A percentile compares a stretch with the other conserved stretches of the same genome.
Conservation (phyloP, 2,329 filamentous ascomycete genomes). For the Ceratocystis destructans region DNA sequence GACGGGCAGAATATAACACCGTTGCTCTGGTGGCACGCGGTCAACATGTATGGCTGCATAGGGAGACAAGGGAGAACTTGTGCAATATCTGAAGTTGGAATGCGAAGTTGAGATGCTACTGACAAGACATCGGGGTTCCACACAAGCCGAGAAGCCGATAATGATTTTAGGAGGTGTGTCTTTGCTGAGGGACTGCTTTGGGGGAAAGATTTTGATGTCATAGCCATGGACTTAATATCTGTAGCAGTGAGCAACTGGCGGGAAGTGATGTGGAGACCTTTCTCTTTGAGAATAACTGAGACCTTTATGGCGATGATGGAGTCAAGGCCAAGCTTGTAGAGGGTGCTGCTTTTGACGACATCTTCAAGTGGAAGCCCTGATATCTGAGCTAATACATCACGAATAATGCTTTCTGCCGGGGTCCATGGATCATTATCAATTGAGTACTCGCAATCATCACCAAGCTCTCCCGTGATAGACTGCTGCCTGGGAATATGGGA, state of each 20-base stretch:
- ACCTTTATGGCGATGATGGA: slow-evolving; percentile 87
- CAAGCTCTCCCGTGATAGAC: not conserved
- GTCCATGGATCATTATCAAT: slow-evolving; percentile 26
- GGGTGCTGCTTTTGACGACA: slow-evolving; percentile 47
- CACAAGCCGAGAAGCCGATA: not conserved
- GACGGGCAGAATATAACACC: slow-evolving; percentile 59
- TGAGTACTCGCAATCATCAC: not conserved
- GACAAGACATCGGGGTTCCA: not conserved
- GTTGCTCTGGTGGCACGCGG: slow-evolving; percentile 54
- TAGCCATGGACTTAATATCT: slow-evolving; percentile 40
- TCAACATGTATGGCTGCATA: slow-evolving; percentile 71
- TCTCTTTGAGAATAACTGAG: slow-evolving; percentile 52
- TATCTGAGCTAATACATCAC: slow-evolving; percentile 39
- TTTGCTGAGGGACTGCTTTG: not conserved
- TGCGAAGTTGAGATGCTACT: slow-evolving; percentile 1
- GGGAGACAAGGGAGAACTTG: slow-evolving; percentile 53
- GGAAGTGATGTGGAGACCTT: slow-evolving; percentile 49
- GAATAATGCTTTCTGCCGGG: slow-evolving; percentile 28
- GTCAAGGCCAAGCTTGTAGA: slow-evolving; percentile 79
- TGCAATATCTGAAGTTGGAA: slow-evolving; percentile 38
- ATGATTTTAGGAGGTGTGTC: not conserved
- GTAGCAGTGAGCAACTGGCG: slow-evolving; percentile 56
- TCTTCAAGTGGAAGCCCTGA: slow-evolving; percentile 45
- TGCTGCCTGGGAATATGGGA: not conserved
- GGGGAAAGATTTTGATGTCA: not conserved